Evolutionary conservation across 1,284 basidiomycete species (phyloP).

Genomic region (Trichosporon faecale): DNA sequence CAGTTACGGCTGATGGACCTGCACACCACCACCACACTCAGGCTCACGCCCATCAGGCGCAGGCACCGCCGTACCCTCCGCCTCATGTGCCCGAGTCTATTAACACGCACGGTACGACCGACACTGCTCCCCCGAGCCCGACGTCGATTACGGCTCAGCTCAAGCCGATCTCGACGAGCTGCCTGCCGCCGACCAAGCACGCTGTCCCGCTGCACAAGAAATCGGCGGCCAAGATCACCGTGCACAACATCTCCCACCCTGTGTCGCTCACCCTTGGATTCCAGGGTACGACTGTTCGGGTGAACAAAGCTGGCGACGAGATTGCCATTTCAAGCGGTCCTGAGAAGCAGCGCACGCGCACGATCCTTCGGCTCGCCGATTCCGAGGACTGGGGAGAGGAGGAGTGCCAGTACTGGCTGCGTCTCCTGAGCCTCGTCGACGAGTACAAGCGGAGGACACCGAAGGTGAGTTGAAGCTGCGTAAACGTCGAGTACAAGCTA

Average conservation of each 20-base stretch:
- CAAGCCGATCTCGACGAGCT: constrained; percentile 6
- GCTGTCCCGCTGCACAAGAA: constrained; percentile 4
- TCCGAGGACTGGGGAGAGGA: constrained; percentile 20
- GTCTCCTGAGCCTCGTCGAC: constrained; percentile 27
- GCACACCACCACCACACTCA: neutral
- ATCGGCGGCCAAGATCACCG: constrained; percentile 6
- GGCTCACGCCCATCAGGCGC: neutral
- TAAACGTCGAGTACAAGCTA: neutral
- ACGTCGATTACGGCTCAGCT: neutral
- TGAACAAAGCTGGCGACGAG: neutral
- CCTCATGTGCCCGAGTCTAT: neutral
- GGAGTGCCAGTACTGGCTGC: constrained; percentile 31
- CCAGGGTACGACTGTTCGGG: constrained; percentile 7
- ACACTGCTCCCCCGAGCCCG: neutral
- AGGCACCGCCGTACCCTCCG: neutral
- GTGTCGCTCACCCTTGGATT: constrained; percentile 3
- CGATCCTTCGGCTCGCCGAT: constrained; percentile 4
- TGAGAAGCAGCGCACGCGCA: constrained; percentile 4
- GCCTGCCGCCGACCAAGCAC: neutral
- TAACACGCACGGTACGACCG: neutral
- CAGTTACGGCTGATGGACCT: neutral
- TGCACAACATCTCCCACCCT: constrained; percentile 5
- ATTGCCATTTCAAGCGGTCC: constrained; percentile 4
- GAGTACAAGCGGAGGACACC: constrained; percentile 35
- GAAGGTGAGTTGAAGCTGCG: constrained; percentile 27